phyloP scores from a whole-genome alignment of 2,329 filamentous ascomycete genomes.

The Rhynchosporium secalis region DNA sequence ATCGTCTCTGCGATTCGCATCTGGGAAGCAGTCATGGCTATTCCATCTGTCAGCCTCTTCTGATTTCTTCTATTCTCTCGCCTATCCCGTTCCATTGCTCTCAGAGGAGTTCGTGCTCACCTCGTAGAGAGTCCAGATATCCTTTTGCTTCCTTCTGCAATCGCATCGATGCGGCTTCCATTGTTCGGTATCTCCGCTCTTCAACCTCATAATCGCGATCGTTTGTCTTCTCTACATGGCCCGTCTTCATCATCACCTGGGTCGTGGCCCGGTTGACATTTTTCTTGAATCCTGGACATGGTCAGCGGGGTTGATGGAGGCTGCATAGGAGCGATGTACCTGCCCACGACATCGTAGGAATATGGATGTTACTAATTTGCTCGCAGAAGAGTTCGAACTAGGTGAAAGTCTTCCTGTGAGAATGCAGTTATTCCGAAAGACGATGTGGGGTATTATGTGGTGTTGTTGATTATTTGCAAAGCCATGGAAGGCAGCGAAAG shows the following conservation, averaged over 20 bases:
- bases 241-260: conserved; percentile 99
- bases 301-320: conserved; percentile 29
- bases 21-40: conserved; percentile 97
- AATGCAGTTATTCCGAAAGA: not conserved
- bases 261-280: conserved; percentile 98
- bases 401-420: not conserved
- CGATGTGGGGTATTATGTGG: not conserved
- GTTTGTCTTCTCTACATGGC: conserved; percentile 97
- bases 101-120: conserved; percentile 45
- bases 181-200: conserved; percentile 93
- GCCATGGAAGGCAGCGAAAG: not conserved
- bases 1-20: conserved; percentile 99
- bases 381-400: not conserved
- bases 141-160: conserved; percentile 98
- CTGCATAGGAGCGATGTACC: conserved; percentile 40
- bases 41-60: conserved; percentile 19
- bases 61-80: not conserved
- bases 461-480: not conserved
- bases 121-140: conserved; percentile 92
- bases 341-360: conserved; percentile 49
- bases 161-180: conserved; percentile 90
- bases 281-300: conserved; percentile 76
- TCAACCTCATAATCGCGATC: conserved; percentile 99
- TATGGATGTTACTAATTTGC: not conserved
- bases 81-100: not conserved